These are phyloP conservation scores for Gynostemma pentaphyllum DNA, from an alignment of 306 rosid species.

Conservation along the genomic window DNA sequence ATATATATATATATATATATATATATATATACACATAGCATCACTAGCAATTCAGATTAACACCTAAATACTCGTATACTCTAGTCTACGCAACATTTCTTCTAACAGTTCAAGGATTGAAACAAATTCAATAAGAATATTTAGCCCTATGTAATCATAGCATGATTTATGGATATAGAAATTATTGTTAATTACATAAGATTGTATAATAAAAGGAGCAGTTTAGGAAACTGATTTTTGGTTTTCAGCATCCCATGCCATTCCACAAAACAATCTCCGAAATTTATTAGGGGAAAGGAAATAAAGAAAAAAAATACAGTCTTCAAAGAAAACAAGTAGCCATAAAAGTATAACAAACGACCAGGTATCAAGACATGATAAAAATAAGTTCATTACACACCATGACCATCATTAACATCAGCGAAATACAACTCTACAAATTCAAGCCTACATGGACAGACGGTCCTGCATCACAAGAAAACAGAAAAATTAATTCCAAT, in stretches of 20 bases:
- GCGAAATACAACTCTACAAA: neutral
- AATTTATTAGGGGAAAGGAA: neutral
- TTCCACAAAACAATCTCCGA: neutral
- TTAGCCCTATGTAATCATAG: too few species aligned
- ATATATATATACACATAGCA: too few species aligned
- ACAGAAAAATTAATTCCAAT: neutral
- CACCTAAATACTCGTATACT: neutral
- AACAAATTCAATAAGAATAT: too few species aligned
- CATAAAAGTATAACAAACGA: neutral
- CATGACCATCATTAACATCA: neutral
- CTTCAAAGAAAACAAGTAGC: neutral
- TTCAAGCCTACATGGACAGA: neutral
- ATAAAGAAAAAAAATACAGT: neutral
- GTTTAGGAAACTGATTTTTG: neutral
- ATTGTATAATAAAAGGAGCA: neutral
- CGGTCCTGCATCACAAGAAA: neutral
- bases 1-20: too few species aligned
- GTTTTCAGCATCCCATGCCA: neutral
- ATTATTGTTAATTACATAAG: neutral
- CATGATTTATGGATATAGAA: neutral
- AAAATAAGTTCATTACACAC: slow-evolving; percentile 7
- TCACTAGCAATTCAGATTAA: neutral
- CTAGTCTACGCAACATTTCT: too few species aligned
- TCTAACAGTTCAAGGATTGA: too few species aligned
- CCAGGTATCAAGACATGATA: neutral